Conservation (phyloP, 176 grass and related monocot genomes). For the Eremochloa ophiuroides region DNA sequence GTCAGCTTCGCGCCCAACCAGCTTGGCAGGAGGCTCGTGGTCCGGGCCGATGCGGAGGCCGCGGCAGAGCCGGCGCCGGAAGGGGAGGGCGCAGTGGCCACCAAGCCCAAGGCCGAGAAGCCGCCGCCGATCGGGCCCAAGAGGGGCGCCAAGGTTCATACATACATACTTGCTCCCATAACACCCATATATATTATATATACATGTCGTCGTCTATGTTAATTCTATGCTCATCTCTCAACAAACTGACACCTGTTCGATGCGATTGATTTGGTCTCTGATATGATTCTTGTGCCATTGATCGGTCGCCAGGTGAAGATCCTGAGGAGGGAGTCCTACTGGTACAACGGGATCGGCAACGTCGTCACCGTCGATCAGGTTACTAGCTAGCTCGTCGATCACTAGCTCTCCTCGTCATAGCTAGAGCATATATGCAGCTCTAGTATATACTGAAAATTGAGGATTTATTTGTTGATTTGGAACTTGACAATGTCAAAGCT, state of each 20-base stretch:
- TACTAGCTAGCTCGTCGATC: too few relatives aligned
- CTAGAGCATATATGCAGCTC: not conserved
- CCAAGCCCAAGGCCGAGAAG: constrained; percentile 47
- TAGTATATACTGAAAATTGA: not conserved
- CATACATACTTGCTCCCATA: not conserved
- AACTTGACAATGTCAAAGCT: not conserved
- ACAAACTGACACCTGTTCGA: not conserved
- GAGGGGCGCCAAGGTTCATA: constrained; percentile 65
- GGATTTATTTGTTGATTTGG: not conserved
- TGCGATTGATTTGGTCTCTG: not conserved
- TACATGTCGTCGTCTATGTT: not conserved
- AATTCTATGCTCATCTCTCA: not conserved
- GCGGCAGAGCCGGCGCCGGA: constrained; percentile 7
- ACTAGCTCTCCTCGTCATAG: not conserved
- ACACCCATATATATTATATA: not conserved
- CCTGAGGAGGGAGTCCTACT: constrained; percentile 92
- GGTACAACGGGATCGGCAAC: constrained; percentile 81
- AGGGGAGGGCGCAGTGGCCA: constrained; percentile 30
- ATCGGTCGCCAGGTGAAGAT: constrained; percentile 70
- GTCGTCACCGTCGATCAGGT: constrained; percentile 91
- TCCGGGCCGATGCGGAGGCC: constrained; percentile 50
- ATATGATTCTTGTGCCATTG: not conserved
- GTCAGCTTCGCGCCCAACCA: constrained; percentile 40
- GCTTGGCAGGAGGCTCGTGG: constrained; percentile 49
- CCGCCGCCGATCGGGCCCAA: constrained; percentile 79